Base-by-base conservation (phyloP, 1,284 basidiomycete genomes). In the Schizophyllum amplum region DNA sequence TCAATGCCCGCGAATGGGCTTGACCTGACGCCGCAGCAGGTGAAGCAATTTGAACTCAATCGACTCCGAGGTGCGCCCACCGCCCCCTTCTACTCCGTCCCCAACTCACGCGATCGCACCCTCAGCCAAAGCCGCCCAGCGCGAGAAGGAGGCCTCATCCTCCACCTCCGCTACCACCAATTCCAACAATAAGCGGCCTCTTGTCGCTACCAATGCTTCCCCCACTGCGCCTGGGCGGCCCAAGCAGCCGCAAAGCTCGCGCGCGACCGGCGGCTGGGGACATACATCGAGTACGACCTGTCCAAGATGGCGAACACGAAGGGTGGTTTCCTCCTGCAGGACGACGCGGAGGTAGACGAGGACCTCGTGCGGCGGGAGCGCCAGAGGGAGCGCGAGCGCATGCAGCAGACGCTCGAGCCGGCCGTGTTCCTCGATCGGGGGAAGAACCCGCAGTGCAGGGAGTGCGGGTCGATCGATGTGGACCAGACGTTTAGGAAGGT, bases 241-340 rank as follows among this genome's bases (percentile, higher is more conserved):
- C 0, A 74, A 77, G 55, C 67, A 72, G 1, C 33, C 33, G n/a
- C 51, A 17, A 75, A 78, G 57, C 72, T 91, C 56, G 81, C 81
- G 65, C 80, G 86, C 15, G 87, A 91, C 63, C 78, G 82, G 7
- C 79, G 87, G 24, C 73, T 92, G 1, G 90, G 90, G 24, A 92
- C 86, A 55, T 96, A 96, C 72, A 93, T 94, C 63, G 94, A 97
- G 62, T 98, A 97, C 82, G 94, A 97, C 69, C 71, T 98, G n/a
- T 91, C 90, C 20, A 98, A 96, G 75, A 92, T 96, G 88, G 87
- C 91, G 64, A 96, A 98, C 68, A 89, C 92, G 3, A 90, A 94
- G 68, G 94, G 94, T 55, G 95, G 94, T 0, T 98, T 97, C 71
- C 71, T 97, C 60, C 77, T 94, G 2, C 89, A 95, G 64, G 86